Evolutionary conservation across 1,284 basidiomycete genomes (phyloP), one percentile per base, ranked within the genome.

Genomic region (Phenoliferia sp.): DNA sequence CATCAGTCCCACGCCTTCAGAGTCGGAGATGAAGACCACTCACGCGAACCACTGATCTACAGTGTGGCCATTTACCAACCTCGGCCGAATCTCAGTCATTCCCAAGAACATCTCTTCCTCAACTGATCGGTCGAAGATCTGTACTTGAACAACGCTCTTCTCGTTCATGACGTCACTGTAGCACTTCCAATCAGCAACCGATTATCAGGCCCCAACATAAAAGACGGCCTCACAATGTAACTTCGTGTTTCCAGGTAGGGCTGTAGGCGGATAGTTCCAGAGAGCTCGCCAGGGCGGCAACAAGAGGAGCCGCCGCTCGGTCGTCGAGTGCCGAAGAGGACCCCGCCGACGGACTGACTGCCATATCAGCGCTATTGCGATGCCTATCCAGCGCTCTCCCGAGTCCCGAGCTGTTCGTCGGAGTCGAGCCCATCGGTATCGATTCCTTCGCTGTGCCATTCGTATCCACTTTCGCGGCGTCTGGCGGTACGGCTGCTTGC

Each of bases 241-340:
- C 95, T 80, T 98, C 90, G 80, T 98, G 94, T 82, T 99, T 98
- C 96, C 96, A 99, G 22, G 95, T 88, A 16, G 96, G 95, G 81
- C 94, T 97, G 77, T 91, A 87, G 54, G 90, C 78, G 22, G 74
- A 76, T 19, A 61, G 31, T 4, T 31, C 31, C n/a, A 52, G 48
- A 7, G 7, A 28, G 48, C n/a, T n/a, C n/a, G 19, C 48, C 9
- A 26, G 7, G 9, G 9, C 48, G 17, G 19, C 48, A 26, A 26
- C 7, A 9, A 26, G 48, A 7, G 17, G 9, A 26, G 54, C 29
- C 28, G 16, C 6, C 10, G 54, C 28, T 56, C 15, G n/a, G 54
- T 12, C 10, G 16, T 10, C 29, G 54, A 31, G 54, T 10, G 7
- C 54, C 10, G 26, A 10, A 5, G 54, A 31, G 9, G n/a, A n/a